Base-by-base conservation (phyloP, 192 early-diverging fungal species). In the Backusella westeae region DNA sequence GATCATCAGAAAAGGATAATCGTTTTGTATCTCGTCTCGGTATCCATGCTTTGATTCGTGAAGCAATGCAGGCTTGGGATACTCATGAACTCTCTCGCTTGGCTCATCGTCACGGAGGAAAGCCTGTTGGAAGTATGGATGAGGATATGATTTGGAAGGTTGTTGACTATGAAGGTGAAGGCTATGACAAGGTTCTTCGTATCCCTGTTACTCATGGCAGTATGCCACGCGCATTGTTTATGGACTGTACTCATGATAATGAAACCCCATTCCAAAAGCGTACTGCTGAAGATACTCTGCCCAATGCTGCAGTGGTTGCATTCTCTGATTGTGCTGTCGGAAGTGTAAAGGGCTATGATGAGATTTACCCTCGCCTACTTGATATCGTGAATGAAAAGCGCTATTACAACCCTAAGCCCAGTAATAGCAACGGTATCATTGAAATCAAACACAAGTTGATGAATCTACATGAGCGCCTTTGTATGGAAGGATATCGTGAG, bases 161-260 rank as follows among this genome's bases (percentile, higher is more conserved):
- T 23, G 81, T 82, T 1, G 69, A 76, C 23, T 87, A 82, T 79
- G 73, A 77, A 52, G 67, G 73, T 1, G 63, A 77, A 26, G 23
- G 63, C n/a, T 38, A 59, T 44, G 74, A 82, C 4, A 38, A 78
- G 17, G 76, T 76, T 1, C 26, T 75, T 4, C 63, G 69, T 23
- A 81, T 97, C 4, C 89, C 94, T 12, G 87, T 95, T 19, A 80
- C 97, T 15, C 86, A 86, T 35, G 96, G 93, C 14, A 94, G 94
- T 8, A 83, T 83, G 21, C 96, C 97, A 4, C 97, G 99, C 75
- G 96, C 96, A 6, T 87, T 99, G 10, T 97, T 99, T 80, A 98
- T 99, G 92, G 98, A 99, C 82, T 98, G 97, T 87, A 99, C 98
- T 14, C 98, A 99, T 73, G 98, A 99, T 83, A 99, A 99, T 80